Base-by-base conservation (phyloP, 805 yeast genomes). In the Yamadazyma laniorum region DNA sequence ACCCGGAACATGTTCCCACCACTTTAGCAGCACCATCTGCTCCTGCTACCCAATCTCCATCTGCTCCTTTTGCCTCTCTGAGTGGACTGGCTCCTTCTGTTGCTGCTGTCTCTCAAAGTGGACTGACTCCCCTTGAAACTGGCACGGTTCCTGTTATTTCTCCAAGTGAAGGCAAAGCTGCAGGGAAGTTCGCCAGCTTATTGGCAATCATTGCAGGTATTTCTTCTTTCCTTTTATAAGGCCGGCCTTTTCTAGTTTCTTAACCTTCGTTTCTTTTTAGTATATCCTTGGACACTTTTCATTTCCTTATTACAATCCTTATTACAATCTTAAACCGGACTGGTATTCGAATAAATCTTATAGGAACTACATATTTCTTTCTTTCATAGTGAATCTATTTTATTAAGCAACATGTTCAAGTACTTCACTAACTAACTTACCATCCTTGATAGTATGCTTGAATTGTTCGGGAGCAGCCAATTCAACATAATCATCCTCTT, bases 381-480 rank as follows among this genome's bases (percentile, higher is more conserved):
- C 5, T 32, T 19, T 21, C 18, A 13, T 21, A 21, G 9, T 21
- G 18, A 18, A 11, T 25, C 12, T 13, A 6, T 29, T 11, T 33
- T 2, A 12, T 25, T 34, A 44, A 45, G 90, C 93, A 19, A 82
- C 80, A 61, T 86, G 95, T 59, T 85, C 93, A 33, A 87, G 95
- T 47, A 89, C 82, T 45, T 75, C 72, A 49, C 86, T 79, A 23
- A 72, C 69, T 44, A 90, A 61, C 53, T 76, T 75, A 19, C 91
- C 93, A 31, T 64, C 59, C 37, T 63, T 69, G 45, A 86, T 68
- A 13, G 76, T 70, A 63, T 88, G 96, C 55, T 79, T 77, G 62
- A 93, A 75, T 67, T 93, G 99, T 64, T 93, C 99, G 6, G 98
- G 96, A 29, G 85, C 77, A 6, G 96, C 81, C 38, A 79, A 66